Base-by-base conservation (phyloP, 345 rosid species). In the Citrus trifoliata region DNA sequence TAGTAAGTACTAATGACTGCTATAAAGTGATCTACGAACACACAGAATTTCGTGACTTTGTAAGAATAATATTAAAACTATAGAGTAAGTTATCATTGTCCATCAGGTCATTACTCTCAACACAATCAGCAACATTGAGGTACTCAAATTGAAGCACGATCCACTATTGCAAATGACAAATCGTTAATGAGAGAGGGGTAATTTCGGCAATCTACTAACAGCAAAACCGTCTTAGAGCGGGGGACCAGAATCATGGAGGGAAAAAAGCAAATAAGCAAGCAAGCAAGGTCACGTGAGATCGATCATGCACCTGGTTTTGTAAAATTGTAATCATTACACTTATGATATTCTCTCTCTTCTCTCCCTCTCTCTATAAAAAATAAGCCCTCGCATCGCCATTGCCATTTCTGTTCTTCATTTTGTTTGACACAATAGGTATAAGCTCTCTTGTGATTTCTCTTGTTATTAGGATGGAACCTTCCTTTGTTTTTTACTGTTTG, bases 211-310 rank as follows among this genome's bases (percentile, higher is more conserved):
- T 67, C n/a, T 4, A 9, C 6, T 12, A 10, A 2, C 6, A 12
- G 42, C 32, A 5, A 53, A 53, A 18, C 58, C 58, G 22, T 18
- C 7, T 53, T 5, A 53, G 22, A 18, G 58, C 58, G 58, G 74
- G 27, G 60, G 59, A 70, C 73, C 72, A 46, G 38, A 48, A 27
- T 16, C 19, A 2, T 18, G 38, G 58, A 51, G 62, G 74, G 59
- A 51, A 53, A 48, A 53, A 13, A 13, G 51, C 18, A 13, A 46
- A 46, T 13, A 3, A 16, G 22, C 56, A 51, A 42, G 48, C 13
- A 30, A 18, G 60, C 19, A 25, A 71, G 27, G 74, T 71, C 74
- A 71, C 74, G 74, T 71, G 74, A 71, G 74, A 28, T 53, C 22
- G 74, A 18, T 53, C 58, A 53, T 2, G 62, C 62, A 71, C 38